Evolutionary conservation across 2,329 filamentous ascomycete genomes (phyloP), one percentile per base, ranked within the genome.

Genomic region (Aspergillus hiratsukae): DNA sequence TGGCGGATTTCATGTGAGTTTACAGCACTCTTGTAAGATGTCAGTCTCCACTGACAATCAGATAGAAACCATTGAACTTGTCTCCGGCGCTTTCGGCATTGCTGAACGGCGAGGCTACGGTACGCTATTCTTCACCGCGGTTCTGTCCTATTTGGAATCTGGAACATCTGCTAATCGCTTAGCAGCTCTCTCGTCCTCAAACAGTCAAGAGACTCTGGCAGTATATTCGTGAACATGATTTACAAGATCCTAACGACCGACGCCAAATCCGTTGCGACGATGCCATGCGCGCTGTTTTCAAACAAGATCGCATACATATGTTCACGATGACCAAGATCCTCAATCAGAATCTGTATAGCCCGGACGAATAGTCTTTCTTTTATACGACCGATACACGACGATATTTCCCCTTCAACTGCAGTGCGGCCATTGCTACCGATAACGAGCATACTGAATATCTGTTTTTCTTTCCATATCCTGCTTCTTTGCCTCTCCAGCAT

Each of bases 241-340:
- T 99, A 5, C 94, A 99, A 74, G 92, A 97, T 64, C 93, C 92
- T 0, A 85, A 74, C 61, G 93, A 99, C 77, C 93, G 92, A 73
- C 89, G 94, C 23, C 91, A 96, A 65, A 99, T 99, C 61, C 80
- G 85, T 28, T 99, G 94, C 76, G 94, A 99, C 74, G 90, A 96
- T 25, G 86, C 85, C 64, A 88, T 99, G 88, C 87, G 90, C 58
- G 88, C 89, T 6, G 89, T 99, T 7, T 99, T 99, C 79, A 96
- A 96, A 74, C 84, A 89, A 68, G 85, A 91, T 67, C 89, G 84
- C 68, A 89, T 99, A 51, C 91, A 97, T 75, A 99, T 99, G 94
- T 99, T 99, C 75, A 92, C 91, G 64, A 97, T 99, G 93, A 97
- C 96, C 80, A 97, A 97, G 80, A 84, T 96, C 17, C 85, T 97